Evolutionary conservation across 306 rosid genomes (phyloP).

Genomic region (Cyamopsis tetragonoloba): DNA sequence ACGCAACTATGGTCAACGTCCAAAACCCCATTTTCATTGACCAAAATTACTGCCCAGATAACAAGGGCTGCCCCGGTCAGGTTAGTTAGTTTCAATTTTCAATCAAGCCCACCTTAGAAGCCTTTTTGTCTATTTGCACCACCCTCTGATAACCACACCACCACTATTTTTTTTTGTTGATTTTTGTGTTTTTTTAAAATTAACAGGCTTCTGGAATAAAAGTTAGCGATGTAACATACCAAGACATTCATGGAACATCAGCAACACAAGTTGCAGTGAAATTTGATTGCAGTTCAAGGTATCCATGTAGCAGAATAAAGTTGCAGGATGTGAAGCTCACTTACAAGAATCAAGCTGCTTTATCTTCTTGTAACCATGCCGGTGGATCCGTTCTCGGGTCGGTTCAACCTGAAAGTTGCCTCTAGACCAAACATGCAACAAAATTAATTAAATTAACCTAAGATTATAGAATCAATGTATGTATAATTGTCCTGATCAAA

Average conservation of each 20-base stretch:
- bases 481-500: not conserved
- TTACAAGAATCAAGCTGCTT: slow-evolving; percentile 35
- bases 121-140: too few species aligned
- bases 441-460: not conserved
- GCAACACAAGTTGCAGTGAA: slow-evolving; percentile 47
- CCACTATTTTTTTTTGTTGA: not conserved
- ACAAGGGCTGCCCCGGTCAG: slow-evolving; percentile 45
- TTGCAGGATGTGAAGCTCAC: slow-evolving; percentile 49
- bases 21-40: slow-evolving; percentile 58
- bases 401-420: slow-evolving; percentile 49
- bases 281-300: slow-evolving; percentile 53
- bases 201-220: slow-evolving; percentile 55
- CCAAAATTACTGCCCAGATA: slow-evolving; percentile 57
- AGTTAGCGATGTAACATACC: slow-evolving; percentile 47
- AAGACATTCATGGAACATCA: slow-evolving; percentile 49
- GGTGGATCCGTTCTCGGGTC: slow-evolving; percentile 29
- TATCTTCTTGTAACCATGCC: slow-evolving; percentile 39
- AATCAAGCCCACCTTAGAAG: not conserved
- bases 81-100: too few species aligned
- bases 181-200: not conserved
- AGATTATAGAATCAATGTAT: not conserved
- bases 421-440: not conserved
- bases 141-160: too few species aligned
- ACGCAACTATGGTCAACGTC: slow-evolving; percentile 49
- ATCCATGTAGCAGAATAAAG: slow-evolving; percentile 43